Percentiles rank a stretch among this genome's conserved stretches.
Conservation (phyloP, 352 stramenopile species). For the Thraustochytrium sp. region DNA sequence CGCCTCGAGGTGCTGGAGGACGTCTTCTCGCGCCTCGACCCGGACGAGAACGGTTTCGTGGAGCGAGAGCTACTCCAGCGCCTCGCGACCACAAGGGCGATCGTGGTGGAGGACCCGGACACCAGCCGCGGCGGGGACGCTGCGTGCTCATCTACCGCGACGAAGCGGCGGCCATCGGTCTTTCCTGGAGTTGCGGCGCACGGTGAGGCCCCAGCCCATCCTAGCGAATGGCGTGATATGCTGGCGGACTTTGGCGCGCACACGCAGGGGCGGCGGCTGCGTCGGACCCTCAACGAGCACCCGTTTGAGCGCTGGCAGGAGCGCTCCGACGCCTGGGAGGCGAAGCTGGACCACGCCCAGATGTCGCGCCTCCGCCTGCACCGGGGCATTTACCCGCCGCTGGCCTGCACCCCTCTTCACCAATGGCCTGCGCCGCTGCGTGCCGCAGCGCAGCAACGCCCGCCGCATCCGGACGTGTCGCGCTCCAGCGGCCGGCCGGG, state of each 20-base stretch:
- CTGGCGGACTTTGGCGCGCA: slow-evolving; percentile 11
- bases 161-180: no score
- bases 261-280: neutral
- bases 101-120: no score
- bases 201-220: neutral
- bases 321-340: neutral
- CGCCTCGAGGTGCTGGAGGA: neutral
- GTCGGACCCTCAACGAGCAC: slow-evolving; percentile 2
- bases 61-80: neutral
- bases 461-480: neutral
- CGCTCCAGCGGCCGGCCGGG: neutral
- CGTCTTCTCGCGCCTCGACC: neutral
- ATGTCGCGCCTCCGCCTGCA: neutral
- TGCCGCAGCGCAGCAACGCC: no score
- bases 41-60: neutral
- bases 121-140: no score
- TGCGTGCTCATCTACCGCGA: no score
- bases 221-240: neutral
- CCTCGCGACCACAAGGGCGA: neutral
- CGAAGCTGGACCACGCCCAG: neutral
- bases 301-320: neutral
- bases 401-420: neutral
- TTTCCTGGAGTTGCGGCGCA: no score
- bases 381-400: slow-evolving; percentile 1
- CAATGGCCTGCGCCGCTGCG: neutral